These are phyloP conservation scores for Hypoxylon intermedium DNA, from an alignment of 495 filamentous ascomycete genomes.

Conservation along the genomic window DNA sequence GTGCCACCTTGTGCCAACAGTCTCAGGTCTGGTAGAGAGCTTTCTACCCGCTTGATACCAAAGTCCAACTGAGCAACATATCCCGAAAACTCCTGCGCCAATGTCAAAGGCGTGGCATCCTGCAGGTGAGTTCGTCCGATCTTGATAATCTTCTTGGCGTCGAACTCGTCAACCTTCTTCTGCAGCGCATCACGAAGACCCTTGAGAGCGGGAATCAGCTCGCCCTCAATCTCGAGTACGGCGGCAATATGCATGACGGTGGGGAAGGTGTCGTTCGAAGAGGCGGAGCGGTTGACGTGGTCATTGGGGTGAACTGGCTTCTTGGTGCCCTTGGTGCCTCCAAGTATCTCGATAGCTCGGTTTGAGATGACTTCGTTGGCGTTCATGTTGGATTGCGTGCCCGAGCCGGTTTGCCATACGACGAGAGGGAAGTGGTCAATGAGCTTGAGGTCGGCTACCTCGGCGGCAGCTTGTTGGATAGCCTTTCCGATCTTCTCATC, in stretches of 20 bases:
- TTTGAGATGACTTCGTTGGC: constrained; percentile 99
- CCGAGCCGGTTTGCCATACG: constrained; percentile 98
- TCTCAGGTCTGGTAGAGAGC: constrained; percentile 80
- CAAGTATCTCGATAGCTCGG: constrained; percentile 97
- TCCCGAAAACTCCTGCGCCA: constrained; percentile 97
- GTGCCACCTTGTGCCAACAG: constrained; percentile 95
- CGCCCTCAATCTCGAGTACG: constrained; percentile 87
- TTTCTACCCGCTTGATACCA: constrained; percentile 86
- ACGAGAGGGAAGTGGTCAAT: constrained; percentile 98
- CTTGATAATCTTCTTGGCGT: constrained; percentile 88
- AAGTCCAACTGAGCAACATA: constrained; percentile 94
- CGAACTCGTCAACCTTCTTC: constrained; percentile 87
- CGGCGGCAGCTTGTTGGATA: constrained; percentile 90
- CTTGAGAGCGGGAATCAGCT: constrained; percentile 81
- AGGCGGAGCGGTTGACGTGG: constrained; percentile 98
- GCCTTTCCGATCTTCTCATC: constrained; percentile 92
- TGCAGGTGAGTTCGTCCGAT: constrained; percentile 98
- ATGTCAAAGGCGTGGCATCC: constrained; percentile 93
- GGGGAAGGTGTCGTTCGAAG: constrained; percentile 98
- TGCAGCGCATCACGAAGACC: constrained; percentile 83
- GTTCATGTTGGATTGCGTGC: constrained; percentile 99
- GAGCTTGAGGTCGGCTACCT: constrained; percentile 93
- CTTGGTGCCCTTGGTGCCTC: constrained; percentile 92
- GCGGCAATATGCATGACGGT: constrained; percentile 99
- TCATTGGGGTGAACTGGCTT: constrained; percentile 99